Conservation (phyloP, 345 rosid genomes). For the Eucalyptus marginata region DNA sequence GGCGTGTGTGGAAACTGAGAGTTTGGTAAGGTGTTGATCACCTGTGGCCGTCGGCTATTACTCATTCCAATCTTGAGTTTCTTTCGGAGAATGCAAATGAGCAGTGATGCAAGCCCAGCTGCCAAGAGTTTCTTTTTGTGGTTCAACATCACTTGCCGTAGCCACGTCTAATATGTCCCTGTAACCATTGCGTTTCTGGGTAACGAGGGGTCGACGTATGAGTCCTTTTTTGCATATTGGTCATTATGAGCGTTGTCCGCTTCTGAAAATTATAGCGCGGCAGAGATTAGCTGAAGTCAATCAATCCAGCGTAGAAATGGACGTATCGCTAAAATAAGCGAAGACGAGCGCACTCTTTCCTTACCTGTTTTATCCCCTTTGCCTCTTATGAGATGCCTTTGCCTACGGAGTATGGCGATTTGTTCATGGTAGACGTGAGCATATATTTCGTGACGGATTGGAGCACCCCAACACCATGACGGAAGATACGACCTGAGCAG, state of each 20-base stretch:
- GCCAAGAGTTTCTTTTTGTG: not conserved
- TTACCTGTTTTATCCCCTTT: not conserved
- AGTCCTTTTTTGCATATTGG: not conserved
- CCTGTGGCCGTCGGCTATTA: not conserved
- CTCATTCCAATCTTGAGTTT: not conserved
- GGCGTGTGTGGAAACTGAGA: not conserved
- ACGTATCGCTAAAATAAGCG: not conserved
- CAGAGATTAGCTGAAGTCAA: not conserved
- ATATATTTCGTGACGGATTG: not conserved
- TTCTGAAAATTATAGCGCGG: not conserved
- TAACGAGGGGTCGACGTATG: not conserved
- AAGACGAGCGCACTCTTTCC: not conserved
- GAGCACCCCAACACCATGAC: not conserved
- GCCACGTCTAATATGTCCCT: not conserved
- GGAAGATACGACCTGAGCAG: not conserved
- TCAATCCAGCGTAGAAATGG: not conserved
- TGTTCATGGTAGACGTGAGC: not conserved
- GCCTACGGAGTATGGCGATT: not conserved
- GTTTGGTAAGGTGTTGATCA: slow-evolving; percentile 52
- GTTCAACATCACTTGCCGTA: not conserved
- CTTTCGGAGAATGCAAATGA: not conserved
- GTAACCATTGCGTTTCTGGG: not conserved
- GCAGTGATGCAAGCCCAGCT: not conserved
- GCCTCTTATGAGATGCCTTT: not conserved
- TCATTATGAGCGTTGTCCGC: not conserved